Percentiles rank a stretch among this genome's conserved stretches.
Conservation (phyloP, 192 early-diverging fungal species). For the Backusella australiensis region DNA sequence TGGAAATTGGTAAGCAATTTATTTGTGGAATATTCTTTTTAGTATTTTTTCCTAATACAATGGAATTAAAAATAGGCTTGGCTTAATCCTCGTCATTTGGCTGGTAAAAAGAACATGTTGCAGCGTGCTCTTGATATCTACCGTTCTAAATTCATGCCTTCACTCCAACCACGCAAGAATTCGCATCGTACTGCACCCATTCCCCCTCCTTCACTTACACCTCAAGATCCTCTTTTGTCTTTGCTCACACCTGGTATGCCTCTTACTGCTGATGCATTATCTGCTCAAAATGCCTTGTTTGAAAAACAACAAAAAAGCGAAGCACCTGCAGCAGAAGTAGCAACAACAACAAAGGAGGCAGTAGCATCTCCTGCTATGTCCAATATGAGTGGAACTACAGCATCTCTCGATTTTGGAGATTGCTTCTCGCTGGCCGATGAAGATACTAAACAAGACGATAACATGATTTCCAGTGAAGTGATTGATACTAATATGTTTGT, state of each 20-base stretch:
- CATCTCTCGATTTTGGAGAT: conserved; percentile 32
- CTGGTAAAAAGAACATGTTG: conserved; percentile 30
- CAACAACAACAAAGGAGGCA: background rate
- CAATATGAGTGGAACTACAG: conserved; percentile 26
- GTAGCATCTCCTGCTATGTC: conserved; percentile 12
- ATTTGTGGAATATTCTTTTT: conserved; percentile 6
- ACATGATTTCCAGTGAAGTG: background rate
- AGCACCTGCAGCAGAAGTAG: background rate
- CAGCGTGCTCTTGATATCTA: conserved; percentile 38
- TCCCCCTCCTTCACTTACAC: conserved; percentile 4
- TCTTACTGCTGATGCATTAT: conserved; percentile 16
- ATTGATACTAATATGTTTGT: conserved; percentile 2
- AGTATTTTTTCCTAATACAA: background rate
- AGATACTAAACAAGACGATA: background rate
- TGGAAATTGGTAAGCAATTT: conserved; percentile 35
- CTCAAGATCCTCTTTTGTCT: background rate
- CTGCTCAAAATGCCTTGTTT: conserved; percentile 14
- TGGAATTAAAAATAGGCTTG: conserved; percentile 8
- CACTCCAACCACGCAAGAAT: conserved; percentile 16
- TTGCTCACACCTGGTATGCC: conserved; percentile 10
- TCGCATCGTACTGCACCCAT: conserved; percentile 17
- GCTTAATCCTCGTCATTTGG: conserved; percentile 24
- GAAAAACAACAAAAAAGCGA: background rate
- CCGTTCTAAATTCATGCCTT: conserved; percentile 24
- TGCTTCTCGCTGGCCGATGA: conserved; percentile 34